Percentiles rank a stretch among this genome's conserved stretches.
These are phyloP conservation scores for Aphanomyces euteiches DNA, from an alignment of 352 stramenopile genomes.

Conservation along the genomic window DNA sequence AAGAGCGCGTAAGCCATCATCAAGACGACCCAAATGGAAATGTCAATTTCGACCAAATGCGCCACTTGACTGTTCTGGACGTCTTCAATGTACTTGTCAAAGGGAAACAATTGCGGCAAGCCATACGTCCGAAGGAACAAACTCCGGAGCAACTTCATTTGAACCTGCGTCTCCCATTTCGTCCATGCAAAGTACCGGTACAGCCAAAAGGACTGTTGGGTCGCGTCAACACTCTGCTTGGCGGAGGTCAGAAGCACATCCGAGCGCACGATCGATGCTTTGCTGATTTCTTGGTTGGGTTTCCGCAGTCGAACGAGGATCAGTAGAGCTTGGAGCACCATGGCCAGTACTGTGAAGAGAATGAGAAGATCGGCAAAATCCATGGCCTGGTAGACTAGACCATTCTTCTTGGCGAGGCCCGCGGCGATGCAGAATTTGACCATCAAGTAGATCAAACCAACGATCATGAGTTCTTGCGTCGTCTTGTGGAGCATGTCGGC, in stretches of 20 bases:
- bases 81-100: constrained; percentile 69
- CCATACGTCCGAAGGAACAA: constrained; percentile 46
- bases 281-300: constrained; percentile 40
- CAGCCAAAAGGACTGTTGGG: constrained; percentile 21
- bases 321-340: constrained; percentile 51
- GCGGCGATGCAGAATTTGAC: constrained; percentile 53
- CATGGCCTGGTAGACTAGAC: constrained; percentile 46
- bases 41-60: constrained; percentile 73
- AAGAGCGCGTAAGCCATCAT: constrained; percentile 20
- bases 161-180: constrained; percentile 33
- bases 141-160: constrained; percentile 44
- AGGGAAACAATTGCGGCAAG: constrained; percentile 51
- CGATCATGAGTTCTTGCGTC: constrained; percentile 51
- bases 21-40: constrained; percentile 48
- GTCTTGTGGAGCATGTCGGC: constrained; percentile 32
- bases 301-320: constrained; percentile 47
- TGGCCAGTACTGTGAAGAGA: constrained; percentile 50
- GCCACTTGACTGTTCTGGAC: constrained; percentile 74
- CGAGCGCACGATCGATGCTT: constrained; percentile 46
- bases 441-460: constrained; percentile 52
- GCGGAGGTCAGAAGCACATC: constrained; percentile 39
- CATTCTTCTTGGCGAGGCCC: constrained; percentile 33
- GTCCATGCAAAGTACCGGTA: constrained; percentile 3
- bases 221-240: constrained; percentile 16
- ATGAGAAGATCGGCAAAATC: constrained; percentile 53